Conservation (phyloP, 495 filamentous ascomycete species). For the Penicillium lagena region DNA sequence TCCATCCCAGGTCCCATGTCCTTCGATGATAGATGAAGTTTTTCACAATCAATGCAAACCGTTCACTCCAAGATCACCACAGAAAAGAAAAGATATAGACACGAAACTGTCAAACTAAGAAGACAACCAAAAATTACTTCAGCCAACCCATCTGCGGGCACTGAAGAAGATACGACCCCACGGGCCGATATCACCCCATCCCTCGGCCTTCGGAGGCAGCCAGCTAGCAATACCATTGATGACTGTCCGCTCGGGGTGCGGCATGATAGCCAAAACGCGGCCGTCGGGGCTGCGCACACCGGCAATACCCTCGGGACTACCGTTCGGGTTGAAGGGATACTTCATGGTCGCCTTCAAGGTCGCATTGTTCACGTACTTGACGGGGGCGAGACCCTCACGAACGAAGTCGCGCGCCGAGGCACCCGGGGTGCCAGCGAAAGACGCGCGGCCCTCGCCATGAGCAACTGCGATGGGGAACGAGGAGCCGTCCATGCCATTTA, state of each 20-base stretch:
- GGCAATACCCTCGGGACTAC: constrained; percentile 79
- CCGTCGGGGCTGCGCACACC: constrained; percentile 76
- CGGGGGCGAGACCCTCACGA: constrained; percentile 55
- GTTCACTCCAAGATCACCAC: not conserved
- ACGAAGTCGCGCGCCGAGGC: constrained; percentile 44
- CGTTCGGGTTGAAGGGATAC: constrained; percentile 94
- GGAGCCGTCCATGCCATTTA: constrained; percentile 84
- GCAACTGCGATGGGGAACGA: constrained; percentile 81
- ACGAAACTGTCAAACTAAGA: not conserved
- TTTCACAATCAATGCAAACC: not conserved
- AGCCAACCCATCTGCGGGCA: constrained; percentile 81
- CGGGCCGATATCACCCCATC: constrained; percentile 83
- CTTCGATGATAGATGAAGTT: not conserved
- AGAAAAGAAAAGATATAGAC: not conserved
- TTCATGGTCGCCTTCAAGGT: constrained; percentile 62
- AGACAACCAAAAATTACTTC: constrained; percentile 5
- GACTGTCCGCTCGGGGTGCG: constrained; percentile 91
- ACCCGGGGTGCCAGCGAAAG: constrained; percentile 49
- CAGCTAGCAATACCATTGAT: constrained; percentile 77
- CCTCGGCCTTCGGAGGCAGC: constrained; percentile 54
- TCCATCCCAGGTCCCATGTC: not conserved
- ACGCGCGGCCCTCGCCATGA: constrained; percentile 87
- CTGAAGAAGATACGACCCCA: constrained; percentile 79
- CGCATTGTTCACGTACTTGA: constrained; percentile 81
- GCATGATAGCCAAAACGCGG: constrained; percentile 90